Percentiles rank a stretch among this genome's conserved stretches.
Evolutionary conservation across 495 filamentous ascomycete genomes (phyloP).

Genomic region (Xylaria intraflava): DNA sequence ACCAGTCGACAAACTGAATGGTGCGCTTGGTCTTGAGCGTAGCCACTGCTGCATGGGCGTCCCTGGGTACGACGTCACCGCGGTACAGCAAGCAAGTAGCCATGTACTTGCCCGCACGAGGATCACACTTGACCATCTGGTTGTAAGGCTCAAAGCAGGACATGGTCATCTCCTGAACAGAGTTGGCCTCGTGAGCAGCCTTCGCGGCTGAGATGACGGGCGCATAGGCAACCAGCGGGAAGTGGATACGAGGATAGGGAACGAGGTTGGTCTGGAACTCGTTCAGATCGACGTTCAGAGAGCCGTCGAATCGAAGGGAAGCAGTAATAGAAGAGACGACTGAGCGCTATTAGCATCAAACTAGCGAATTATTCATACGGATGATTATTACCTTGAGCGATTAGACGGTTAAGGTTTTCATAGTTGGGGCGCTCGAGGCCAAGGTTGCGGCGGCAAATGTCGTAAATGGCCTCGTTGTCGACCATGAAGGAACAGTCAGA

Average conservation of each 20-base stretch:
- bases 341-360: constrained; percentile 26
- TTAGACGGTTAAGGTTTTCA: constrained; percentile 96
- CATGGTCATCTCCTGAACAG: constrained; percentile 80
- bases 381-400: constrained; percentile 70
- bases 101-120: constrained; percentile 99
- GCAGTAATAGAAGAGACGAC: constrained; percentile 98
- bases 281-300: constrained; percentile 97
- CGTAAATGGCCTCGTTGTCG: constrained; percentile 99
- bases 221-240: constrained; percentile 93
- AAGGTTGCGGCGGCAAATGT: constrained; percentile 96
- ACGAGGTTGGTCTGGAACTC: constrained; percentile 99
- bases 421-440: constrained; percentile 95
- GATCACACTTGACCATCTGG: constrained; percentile 99
- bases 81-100: constrained; percentile 96
- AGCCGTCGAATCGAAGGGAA: constrained; percentile 96
- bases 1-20: constrained; percentile 99
- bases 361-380: neutral
- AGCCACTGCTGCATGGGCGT: constrained; percentile 83
- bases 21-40: constrained; percentile 97
- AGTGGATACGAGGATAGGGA: constrained; percentile 98
- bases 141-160: constrained; percentile 75
- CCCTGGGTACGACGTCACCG: constrained; percentile 95
- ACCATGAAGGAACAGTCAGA: constrained; percentile 99
- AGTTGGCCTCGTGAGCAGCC: constrained; percentile 92
- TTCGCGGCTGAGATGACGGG: constrained; percentile 90